Evolutionary conservation across 2,329 filamentous ascomycete species (phyloP).

Genomic region (Scleromitrula shiraiana): DNA sequence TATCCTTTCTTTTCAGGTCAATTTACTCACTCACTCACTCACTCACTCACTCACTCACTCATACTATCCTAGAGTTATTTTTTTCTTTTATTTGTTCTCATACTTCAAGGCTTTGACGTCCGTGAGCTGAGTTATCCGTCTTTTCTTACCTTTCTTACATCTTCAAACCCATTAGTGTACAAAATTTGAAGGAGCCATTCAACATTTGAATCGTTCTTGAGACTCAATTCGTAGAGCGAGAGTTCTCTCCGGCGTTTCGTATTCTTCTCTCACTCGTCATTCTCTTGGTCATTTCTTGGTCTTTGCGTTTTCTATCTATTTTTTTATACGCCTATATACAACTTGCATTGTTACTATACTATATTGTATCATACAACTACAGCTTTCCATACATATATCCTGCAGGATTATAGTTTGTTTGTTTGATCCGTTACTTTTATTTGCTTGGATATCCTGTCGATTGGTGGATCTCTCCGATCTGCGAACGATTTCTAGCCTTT

Average conservation of each 20-base stretch:
- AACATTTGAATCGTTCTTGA: conserved; percentile 5
- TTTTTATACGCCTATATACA: no score
- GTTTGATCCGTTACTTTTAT: no score
- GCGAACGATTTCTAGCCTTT: conserved; percentile 14
- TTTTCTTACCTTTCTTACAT: conserved; percentile 3
- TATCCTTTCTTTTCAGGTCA: no score
- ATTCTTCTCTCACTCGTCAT: conserved; percentile 15
- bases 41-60: no score
- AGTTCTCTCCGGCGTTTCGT: conserved; percentile 20
- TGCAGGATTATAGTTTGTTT: no score
- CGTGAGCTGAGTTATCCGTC: conserved; percentile 4
- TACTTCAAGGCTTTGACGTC: conserved; percentile 2
- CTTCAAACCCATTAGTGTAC: conserved; percentile 3
- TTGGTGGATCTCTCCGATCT: conserved; percentile 2
- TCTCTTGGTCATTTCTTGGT: conserved; percentile 21
- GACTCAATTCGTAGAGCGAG: conserved; percentile 7
- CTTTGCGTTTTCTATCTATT: conserved; percentile 11
- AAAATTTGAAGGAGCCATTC: no score
- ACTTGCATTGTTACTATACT: conserved; percentile 8
- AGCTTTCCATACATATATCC: conserved; percentile 11
- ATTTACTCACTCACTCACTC: no score
- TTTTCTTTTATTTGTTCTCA: not conserved
- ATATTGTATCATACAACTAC: conserved; percentile 4
- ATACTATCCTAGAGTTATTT: not conserved
- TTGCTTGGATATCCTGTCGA: conserved; percentile 3